Base-by-base conservation (phyloP, 148 eudicot genomes). In the Drosera capensis region DNA sequence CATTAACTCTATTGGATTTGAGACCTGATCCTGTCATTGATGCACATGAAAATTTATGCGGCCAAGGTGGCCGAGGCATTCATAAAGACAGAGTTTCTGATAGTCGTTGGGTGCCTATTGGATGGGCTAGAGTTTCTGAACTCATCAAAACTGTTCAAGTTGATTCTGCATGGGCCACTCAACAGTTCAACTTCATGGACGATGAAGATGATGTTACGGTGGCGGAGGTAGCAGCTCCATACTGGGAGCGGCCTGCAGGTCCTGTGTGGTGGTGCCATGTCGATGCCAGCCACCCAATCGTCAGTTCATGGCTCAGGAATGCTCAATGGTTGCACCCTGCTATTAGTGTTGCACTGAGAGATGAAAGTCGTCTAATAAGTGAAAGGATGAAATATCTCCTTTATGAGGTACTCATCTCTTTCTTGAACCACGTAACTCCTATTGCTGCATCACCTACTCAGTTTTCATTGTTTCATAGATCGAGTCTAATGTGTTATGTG, bases 281-380 rank as follows among this genome's bases (percentile, higher is more conserved):
- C 20, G 67, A 73, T 55, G 94, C 94, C 45, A 68, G 77, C 54
- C 83, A 88, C 58, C 79, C 68, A 0, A 56, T 56, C 38, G 59
- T 68, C 13, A 67, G 60, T 28, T 60, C 75, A 26, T 88, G 97
- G 97, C 84, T 88, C 28, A 61, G 43, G 42, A 59, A 56, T 73
- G 84, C 94, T 59, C 86, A 73, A 62, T 88, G 94, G 94, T 72
- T 88, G 57, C 92, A 88, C 59, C 97, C 92, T 64, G 97, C 97
- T 14, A 66, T 88, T 34, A 83, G 92, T 52, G 49, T 68, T 60
- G 97, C 97, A 55, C 59, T 88, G 62, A 83, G 78, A 80, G 97
- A 88, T 69, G 97, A 88, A 65, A 75, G 92, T 48, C 80, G 79
- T 38, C 61, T 88, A 19, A 88, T 88, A 55, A 88, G 94, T 55